Evolutionary conservation across 2,329 filamentous ascomycete genomes (phyloP).

Genomic region (Trichoderma harzianum): DNA sequence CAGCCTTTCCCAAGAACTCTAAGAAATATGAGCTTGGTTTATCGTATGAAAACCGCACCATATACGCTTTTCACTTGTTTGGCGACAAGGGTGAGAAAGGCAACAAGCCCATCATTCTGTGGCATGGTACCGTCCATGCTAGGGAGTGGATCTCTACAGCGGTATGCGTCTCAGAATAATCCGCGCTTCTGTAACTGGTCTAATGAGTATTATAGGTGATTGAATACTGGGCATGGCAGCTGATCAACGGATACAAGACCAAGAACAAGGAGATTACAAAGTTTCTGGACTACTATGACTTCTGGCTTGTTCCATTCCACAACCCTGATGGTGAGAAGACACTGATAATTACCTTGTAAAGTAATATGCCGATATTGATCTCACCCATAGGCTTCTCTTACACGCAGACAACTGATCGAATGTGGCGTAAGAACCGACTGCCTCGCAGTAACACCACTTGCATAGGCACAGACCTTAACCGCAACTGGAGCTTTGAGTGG

Average conservation of each 20-base stretch:
- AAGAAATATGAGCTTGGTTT: conserved; percentile 48
- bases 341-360: fast-evolving
- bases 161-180: not conserved
- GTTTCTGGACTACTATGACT: conserved; percentile 60
- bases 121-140: conserved; percentile 57
- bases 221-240: conserved; percentile 51
- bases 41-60: conserved; percentile 47
- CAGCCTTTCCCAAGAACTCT: conserved; percentile 41
- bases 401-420: conserved; percentile 52
- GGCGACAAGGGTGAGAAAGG: conserved; percentile 42
- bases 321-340: conserved; percentile 53
- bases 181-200: not conserved
- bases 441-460: conserved; percentile 38
- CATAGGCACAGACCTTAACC: conserved; percentile 54
- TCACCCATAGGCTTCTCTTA: conserved; percentile 50
- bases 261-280: conserved; percentile 35
- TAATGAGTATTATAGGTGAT: conserved; percentile 35
- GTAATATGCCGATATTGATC: not conserved
- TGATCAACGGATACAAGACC: conserved; percentile 45
- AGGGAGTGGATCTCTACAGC: conserved; percentile 55
- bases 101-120: conserved; percentile 50
- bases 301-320: conserved; percentile 61
- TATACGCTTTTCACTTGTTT: conserved; percentile 60
- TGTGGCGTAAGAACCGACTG: conserved; percentile 62
- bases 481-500: conserved; percentile 59